A percentile compares a stretch with the other conserved stretches of the same genome.
phyloP scores from a whole-genome alignment of 2,329 filamentous ascomycete genomes.

The Emergomyces orientalis region DNA sequence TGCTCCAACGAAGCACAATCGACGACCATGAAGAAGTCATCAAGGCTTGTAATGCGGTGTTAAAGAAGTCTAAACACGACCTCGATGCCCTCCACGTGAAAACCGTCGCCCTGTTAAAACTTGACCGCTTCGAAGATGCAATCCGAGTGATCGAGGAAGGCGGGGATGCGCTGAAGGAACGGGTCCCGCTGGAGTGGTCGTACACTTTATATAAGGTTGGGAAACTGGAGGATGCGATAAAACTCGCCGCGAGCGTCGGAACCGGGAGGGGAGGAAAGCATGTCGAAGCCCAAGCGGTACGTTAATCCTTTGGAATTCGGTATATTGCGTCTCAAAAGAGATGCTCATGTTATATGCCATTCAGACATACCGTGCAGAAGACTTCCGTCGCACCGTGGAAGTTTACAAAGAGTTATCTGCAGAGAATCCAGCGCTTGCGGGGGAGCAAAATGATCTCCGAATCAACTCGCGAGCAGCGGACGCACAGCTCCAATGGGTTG shows the following conservation, averaged over 20 bases:
- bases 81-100: constrained; percentile 50
- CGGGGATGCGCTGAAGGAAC: constrained; percentile 46
- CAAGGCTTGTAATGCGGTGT: constrained; percentile 46
- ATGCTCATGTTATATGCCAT: constrained; percentile 9
- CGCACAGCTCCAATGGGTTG: constrained; percentile 54
- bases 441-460: constrained; percentile 51
- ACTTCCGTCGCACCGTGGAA: constrained; percentile 47
- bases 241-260: constrained; percentile 37
- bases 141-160: constrained; percentile 47
- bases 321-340: background rate
- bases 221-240: constrained; percentile 45
- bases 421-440: constrained; percentile 30
- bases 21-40: constrained; percentile 55
- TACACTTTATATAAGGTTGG: constrained; percentile 57
- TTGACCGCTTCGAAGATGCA: constrained; percentile 55
- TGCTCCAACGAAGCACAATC: constrained; percentile 50
- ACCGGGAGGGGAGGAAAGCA: constrained; percentile 46
- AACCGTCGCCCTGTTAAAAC: constrained; percentile 51
- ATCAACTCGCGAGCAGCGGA: constrained; percentile 55
- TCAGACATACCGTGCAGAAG: constrained; percentile 48
- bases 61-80: constrained; percentile 51
- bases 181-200: constrained; percentile 50
- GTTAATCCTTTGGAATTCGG: constrained; percentile 17
- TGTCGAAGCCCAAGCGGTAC: constrained; percentile 53
- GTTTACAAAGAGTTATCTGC: constrained; percentile 45